Evolutionary conservation across 192 early-diverging fungal species (phyloP).

Genomic region (Piromyces sp.): DNA sequence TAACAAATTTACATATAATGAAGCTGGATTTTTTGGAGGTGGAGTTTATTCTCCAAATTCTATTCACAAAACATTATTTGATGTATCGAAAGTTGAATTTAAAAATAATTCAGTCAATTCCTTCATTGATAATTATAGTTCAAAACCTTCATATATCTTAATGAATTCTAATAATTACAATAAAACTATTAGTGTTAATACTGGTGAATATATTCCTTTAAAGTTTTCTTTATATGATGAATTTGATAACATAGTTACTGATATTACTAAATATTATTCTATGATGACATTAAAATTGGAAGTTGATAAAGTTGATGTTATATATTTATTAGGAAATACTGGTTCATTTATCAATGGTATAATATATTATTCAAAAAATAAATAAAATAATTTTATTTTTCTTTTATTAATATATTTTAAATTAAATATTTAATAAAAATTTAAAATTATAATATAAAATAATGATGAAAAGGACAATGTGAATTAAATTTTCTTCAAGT

Average conservation of each 20-base stretch:
- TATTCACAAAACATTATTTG: neutral
- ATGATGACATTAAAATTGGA: neutral
- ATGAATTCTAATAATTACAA: neutral
- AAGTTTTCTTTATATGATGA: neutral
- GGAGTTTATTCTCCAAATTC: neutral
- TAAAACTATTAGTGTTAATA: neutral
- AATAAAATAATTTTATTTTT: no score
- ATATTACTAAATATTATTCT: neutral
- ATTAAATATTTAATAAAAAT: no score
- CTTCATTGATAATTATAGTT: neutral
- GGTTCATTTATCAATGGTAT: neutral
- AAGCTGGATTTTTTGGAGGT: neutral
- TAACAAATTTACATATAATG: neutral
- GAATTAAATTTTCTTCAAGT: neutral
- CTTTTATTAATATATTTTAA: no score
- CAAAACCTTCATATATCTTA: neutral
- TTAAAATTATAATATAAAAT: no score
- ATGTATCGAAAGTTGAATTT: neutral
- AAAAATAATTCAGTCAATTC: neutral
- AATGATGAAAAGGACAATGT: neutral
- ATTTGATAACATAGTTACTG: neutral
- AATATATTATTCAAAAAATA: no score
- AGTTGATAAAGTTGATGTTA: neutral
- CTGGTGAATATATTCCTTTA: neutral
- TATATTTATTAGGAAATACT: neutral